Conservation (phyloP, 2,329 filamentous ascomycete genomes). For the Fusarium robinianum region DNA sequence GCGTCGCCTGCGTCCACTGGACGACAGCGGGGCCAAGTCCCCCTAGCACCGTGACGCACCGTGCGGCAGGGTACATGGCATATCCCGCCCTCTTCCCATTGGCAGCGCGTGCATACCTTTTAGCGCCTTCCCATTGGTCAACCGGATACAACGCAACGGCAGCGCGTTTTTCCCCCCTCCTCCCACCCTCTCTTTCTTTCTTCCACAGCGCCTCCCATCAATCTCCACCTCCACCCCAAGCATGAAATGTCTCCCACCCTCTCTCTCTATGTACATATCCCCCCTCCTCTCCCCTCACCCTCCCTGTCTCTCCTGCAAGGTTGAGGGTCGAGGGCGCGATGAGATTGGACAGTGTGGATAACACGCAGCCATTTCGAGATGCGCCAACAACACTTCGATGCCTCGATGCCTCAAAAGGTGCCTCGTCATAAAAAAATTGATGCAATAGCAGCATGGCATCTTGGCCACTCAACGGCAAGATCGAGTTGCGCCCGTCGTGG, state of each 20-base stretch:
- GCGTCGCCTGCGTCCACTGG: conserved; percentile 15
- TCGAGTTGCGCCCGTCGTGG: conserved; percentile 5
- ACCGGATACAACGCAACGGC: conserved; percentile 9
- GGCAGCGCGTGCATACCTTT: conserved; percentile 35
- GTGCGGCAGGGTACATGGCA: conserved; percentile 23
- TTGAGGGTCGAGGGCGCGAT: too few relatives aligned
- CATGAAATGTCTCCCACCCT: conserved; percentile 12
- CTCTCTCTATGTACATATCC: too few relatives aligned
- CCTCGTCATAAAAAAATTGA: too few relatives aligned
- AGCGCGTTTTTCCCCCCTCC: conserved; percentile 29
- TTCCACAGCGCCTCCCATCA: conserved; percentile 21
- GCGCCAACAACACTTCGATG: too few relatives aligned
- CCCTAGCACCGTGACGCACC: conserved; percentile 24
- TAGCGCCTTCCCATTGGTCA: conserved; percentile 30
- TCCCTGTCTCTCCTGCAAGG: too few relatives aligned
- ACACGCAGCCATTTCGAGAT: too few relatives aligned
- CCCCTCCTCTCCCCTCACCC: too few relatives aligned
- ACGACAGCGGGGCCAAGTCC: conserved; percentile 9
- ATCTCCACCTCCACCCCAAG: conserved; percentile 24
- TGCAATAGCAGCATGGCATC: too few relatives aligned
- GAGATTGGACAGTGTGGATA: too few relatives aligned
- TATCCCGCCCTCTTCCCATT: conserved; percentile 23
- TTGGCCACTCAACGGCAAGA: too few relatives aligned
- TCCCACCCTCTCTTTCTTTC: conserved; percentile 17
- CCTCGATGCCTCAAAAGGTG: too few relatives aligned